These are phyloP conservation scores for Trichoderma koningiopsis DNA, from an alignment of 2,329 filamentous ascomycete genomes.

Conservation along the genomic window DNA sequence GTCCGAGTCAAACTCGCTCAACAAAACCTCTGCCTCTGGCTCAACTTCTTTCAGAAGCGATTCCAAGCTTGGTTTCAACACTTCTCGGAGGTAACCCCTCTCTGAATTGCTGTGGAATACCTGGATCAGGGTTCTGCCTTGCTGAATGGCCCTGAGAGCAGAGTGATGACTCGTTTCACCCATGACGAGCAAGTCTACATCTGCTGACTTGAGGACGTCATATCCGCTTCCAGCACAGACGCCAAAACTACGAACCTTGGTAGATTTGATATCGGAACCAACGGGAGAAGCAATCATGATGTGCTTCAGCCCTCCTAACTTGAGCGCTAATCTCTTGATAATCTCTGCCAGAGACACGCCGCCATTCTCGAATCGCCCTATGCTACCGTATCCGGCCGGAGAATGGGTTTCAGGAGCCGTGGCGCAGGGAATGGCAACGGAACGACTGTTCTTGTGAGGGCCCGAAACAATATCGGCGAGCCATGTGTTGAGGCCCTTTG, in stretches of 20 bases:
- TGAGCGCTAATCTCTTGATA: constrained; percentile 60
- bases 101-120: constrained; percentile 95
- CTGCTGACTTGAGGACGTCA: constrained; percentile 68
- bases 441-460: constrained; percentile 41
- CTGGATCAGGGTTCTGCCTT: constrained; percentile 78
- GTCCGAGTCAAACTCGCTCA: constrained; percentile 82
- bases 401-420: constrained; percentile 47
- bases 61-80: constrained; percentile 68
- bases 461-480: constrained; percentile 81
- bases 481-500: constrained; percentile 89
- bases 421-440: constrained; percentile 50
- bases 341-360: constrained; percentile 47
- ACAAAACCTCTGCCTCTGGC: constrained; percentile 61
- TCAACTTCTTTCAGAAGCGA: constrained; percentile 55
- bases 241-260: constrained; percentile 67
- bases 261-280: constrained; percentile 41
- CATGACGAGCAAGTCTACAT: constrained; percentile 82
- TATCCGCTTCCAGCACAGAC: constrained; percentile 90
- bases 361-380: constrained; percentile 44
- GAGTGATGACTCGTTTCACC: constrained; percentile 95
- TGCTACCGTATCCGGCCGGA: constrained; percentile 56
- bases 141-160: constrained; percentile 81
- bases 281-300: constrained; percentile 57
- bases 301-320: constrained; percentile 65
- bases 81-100: constrained; percentile 73